Conservation (phyloP, 805 yeast species). For the Diddensiella transvaalensis region DNA sequence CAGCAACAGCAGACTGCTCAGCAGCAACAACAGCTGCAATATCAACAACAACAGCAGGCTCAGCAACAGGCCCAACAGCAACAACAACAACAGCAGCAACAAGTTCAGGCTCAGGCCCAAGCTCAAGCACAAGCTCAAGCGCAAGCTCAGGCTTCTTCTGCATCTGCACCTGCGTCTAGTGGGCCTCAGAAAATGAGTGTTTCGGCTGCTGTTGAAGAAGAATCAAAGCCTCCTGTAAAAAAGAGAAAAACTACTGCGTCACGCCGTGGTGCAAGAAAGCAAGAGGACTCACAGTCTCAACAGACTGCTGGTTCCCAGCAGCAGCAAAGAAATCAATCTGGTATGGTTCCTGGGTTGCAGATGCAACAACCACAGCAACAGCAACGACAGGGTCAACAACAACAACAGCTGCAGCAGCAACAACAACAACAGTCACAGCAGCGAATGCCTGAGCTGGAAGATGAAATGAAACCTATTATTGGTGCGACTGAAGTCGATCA, state of each 20-base stretch:
- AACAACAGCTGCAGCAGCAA: constrained; percentile 6
- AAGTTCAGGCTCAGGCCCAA: constrained; percentile 2
- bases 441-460: neutral
- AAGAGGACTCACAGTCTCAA: neutral
- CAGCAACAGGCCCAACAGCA: constrained; percentile 10
- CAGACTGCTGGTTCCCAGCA: constrained; percentile 2
- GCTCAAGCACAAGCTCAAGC: constrained; percentile 1
- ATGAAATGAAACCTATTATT: constrained; percentile 34
- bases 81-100: constrained; percentile 13
- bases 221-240: constrained; percentile 8
- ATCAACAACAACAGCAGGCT: constrained; percentile 7
- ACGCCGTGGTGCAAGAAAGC: constrained; percentile 2
- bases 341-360: neutral
- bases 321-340: constrained; percentile 3
- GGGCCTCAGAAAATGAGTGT: constrained; percentile 7
- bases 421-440: neutral
- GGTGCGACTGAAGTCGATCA: constrained; percentile 92
- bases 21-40: constrained; percentile 5
- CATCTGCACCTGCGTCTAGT: neutral
- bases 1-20: constrained; percentile 5
- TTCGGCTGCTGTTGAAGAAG: constrained; percentile 6
- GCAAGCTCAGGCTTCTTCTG: constrained; percentile 2
- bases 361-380: constrained; percentile 10
- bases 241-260: constrained; percentile 7
- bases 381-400: constrained; percentile 10